Evolutionary conservation across 257 asterid species (phyloP), one percentile per base, ranked within the genome.

Genomic region (Solanum ahanhuiri): DNA sequence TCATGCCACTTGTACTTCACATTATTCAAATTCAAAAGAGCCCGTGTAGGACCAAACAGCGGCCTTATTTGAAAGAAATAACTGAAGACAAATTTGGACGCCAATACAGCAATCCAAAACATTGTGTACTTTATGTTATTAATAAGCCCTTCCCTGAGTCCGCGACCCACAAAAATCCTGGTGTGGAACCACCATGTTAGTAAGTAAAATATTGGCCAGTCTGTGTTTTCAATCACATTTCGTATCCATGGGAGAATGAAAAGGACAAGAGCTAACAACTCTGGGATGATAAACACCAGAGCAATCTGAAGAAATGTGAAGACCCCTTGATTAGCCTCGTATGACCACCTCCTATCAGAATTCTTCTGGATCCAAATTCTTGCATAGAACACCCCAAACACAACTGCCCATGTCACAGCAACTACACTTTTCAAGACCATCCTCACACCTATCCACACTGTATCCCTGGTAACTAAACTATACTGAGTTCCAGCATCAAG

Each of bases 401-500:
- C 95, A 87, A 91, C 83, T 8, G 90, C 88, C 99, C 98, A 96
- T 51, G 97, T 87, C 87, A 93, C 69, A 76, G 99, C 95, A 90
- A 91, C 99, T 86, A 94, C 22, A 79, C 95, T 91, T 89, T 96
- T 96, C 92, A 96, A 91, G 83, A 94, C 94, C 99, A 96, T 95
- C 90, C 99, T 91, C 57, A 94, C 90, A 82, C 98, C 95, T 85
- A 94, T 86, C 96, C 92, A 87, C 90, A 93, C 90, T 2, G 95
- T 93, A 71, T 95, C 99, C 90, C 93, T 89, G 20, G 96, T 88
- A 22, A 96, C 98, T 88, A 95, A 92, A 90, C 98, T 96, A 87
- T 95, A 96, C 88, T 96, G 99, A n/a, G 98, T 96, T 31, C 99
- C 98, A 31, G 98, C 98, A 90, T 96, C 99, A 89, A 96, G 97